phyloP scores from a whole-genome alignment of 768 basidiomycete genomes.

The Boletellus emodensis region DNA sequence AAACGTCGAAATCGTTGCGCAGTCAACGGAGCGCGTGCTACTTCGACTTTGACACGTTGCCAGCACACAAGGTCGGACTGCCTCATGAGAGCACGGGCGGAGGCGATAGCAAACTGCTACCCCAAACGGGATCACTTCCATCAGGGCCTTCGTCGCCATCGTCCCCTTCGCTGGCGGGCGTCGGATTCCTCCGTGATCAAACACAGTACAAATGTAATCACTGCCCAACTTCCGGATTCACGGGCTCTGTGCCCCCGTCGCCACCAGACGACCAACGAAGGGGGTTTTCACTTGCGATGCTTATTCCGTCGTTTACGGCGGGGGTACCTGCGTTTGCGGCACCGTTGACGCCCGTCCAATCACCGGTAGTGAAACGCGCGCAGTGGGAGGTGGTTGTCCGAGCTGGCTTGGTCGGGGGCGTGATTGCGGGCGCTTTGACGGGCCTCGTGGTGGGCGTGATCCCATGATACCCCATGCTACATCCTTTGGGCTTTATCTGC shows the following conservation, averaged over 20 bases:
- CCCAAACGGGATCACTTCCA: neutral
- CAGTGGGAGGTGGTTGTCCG: constrained; percentile 84
- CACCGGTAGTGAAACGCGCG: constrained; percentile 66
- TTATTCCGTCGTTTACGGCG: constrained; percentile 30
- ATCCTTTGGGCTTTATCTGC: too few relatives aligned
- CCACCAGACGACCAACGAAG: neutral
- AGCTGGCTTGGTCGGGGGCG: constrained; percentile 45
- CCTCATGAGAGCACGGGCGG: neutral
- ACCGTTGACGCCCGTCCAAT: constrained; percentile 66
- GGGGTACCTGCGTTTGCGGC: constrained; percentile 67
- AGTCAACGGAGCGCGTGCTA: constrained; percentile 16
- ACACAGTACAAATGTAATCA: constrained; percentile 30
- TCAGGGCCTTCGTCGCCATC: neutral
- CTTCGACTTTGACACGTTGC: constrained; percentile 30
- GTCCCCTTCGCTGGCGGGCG: constrained; percentile 1
- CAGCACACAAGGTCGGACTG: neutral
- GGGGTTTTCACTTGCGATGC: constrained; percentile 6
- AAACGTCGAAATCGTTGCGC: constrained; percentile 6
- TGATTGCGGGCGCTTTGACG: constrained; percentile 33
- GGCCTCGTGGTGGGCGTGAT: constrained; percentile 27
- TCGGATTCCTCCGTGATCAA: constrained; percentile 16
- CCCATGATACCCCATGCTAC: neutral
- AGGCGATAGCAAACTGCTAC: neutral
- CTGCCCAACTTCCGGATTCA: constrained; percentile 1
- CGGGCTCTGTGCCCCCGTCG: neutral